Base-by-base conservation (phyloP, 1,139 yeast genomes). In the Magnusiomyces sp. region DNA sequence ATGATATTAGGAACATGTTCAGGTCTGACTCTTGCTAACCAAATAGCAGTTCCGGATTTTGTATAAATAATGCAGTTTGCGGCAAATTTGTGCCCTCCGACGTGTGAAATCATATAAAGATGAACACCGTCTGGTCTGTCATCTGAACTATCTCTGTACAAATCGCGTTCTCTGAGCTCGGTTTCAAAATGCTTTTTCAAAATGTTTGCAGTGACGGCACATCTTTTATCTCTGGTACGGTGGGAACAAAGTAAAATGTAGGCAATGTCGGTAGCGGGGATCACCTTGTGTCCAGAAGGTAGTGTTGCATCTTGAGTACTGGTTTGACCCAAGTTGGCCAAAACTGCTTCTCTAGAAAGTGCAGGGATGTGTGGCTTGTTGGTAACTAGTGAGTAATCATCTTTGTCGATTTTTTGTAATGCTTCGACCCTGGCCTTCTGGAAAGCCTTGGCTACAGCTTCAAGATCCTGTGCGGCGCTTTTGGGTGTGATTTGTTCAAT, bases 181-280 rank as follows among this genome's bases (percentile, higher is more conserved):
- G 75, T 63, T 48, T 87, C 94, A 66, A 90, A 76, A 58, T 85
- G 87, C 56, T 79, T 81, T 63, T 82, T 83, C 81, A 92, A 76
- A 31, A 88, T 76, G n/a, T 97, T 97, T 0, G 97, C 97, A 0
- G 97, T 87, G 43, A 88, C 71, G 36, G 96, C 97, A 68, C 98
- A 92, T 54, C 94, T 74, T 65, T 88, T 90, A 65, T 92, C 98
- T 65, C 97, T 79, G 4, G 95, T 87, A 47, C 75, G 72, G 66
- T 92, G 98, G 0, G 97, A 89, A 61, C 98, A 92, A 45, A 92
- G 66, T 50, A 92, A 75, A 4, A 92, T 71, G 59, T 77, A 81
- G 1, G 92, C 75, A 48, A 70, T 68, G 55, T 76, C 76, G 5
- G 1, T 56, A 54, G 52, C 76, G 77, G 46, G 64, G 64, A 14